phyloP scores from a whole-genome alignment of 139 green algal species.

The Tetradesmus obliquus region DNA sequence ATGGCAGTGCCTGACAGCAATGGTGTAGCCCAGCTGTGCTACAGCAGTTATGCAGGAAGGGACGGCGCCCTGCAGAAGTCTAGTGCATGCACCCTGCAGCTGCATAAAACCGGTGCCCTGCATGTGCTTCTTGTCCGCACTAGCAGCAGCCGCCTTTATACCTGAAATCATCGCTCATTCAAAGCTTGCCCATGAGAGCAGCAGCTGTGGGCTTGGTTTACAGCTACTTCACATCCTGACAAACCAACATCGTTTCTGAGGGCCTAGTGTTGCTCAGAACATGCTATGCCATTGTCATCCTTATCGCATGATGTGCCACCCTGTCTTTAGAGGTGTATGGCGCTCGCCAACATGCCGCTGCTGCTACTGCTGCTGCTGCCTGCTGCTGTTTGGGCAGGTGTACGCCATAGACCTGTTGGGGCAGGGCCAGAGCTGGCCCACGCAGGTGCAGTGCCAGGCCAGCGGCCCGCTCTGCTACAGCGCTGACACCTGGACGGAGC shows the following conservation, averaged over 20 bases:
- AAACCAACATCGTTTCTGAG: too few species aligned
- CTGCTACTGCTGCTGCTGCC: not conserved
- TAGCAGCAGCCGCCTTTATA: too few species aligned
- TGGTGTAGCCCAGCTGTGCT: not conserved
- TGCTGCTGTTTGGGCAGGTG: not conserved
- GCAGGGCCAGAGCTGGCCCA: slow-evolving; percentile 58
- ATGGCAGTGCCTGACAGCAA: not conserved
- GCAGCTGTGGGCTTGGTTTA: too few species aligned
- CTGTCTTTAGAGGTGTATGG: too few species aligned
- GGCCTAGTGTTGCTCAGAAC: too few species aligned
- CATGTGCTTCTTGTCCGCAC: not conserved
- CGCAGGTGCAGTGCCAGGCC: not conserved
- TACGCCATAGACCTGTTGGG: slow-evolving; percentile 70
- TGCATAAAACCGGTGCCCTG: not conserved
- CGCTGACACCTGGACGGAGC: slow-evolving; percentile 63
- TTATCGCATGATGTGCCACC: too few species aligned
- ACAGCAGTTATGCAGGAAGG: not conserved
- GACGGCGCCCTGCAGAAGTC: not conserved
- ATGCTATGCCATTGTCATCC: too few species aligned
- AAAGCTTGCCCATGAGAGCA: too few species aligned
- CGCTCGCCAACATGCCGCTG: not conserved
- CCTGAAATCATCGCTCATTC: too few species aligned
- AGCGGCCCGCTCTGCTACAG: slow-evolving; percentile 46
- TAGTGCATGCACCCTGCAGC: not conserved
- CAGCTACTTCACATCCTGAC: too few species aligned